Percentiles rank a stretch among this genome's conserved stretches.
These are phyloP conservation scores for Tripterygium wilfordii DNA, from an alignment of 177 flowering plant species.

Conservation along the genomic window DNA sequence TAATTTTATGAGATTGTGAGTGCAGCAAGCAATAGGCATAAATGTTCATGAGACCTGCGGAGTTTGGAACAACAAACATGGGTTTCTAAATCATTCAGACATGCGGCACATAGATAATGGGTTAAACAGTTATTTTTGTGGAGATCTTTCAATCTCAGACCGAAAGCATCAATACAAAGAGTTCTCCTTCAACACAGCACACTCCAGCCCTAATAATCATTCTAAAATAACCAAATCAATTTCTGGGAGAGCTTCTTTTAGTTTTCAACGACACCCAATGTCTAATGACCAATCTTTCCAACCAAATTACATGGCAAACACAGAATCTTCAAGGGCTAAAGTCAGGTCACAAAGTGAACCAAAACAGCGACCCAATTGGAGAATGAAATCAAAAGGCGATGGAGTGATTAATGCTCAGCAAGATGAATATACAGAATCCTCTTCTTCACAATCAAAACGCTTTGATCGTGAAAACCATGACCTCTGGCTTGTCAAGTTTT, in stretches of 20 bases:
- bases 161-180: slow-evolving; percentile 17
- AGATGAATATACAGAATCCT: slow-evolving; percentile 12
- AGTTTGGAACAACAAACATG: slow-evolving; percentile 10
- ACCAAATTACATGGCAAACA: slow-evolving; percentile 40
- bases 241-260: slow-evolving; percentile 9
- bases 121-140: slow-evolving; percentile 9
- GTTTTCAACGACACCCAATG: slow-evolving; percentile 4
- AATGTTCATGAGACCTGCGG: slow-evolving; percentile 6
- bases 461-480: slow-evolving; percentile 17
- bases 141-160: slow-evolving; percentile 12
- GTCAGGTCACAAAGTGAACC: slow-evolving; percentile 59
- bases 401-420: slow-evolving; percentile 5
- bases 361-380: slow-evolving; percentile 28
- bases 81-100: slow-evolving; percentile 6
- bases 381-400: slow-evolving; percentile 10
- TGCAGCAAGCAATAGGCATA: slow-evolving; percentile 10
- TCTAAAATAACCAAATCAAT: neutral
- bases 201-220: slow-evolving; percentile 9
- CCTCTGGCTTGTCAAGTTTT: slow-evolving; percentile 26
- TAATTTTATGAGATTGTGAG: neutral
- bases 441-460: slow-evolving; percentile 12
- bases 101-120: slow-evolving; percentile 12
- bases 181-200: slow-evolving; percentile 4
- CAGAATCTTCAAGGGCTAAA: slow-evolving; percentile 56
- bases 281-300: slow-evolving; percentile 11